These are phyloP conservation scores for Trichoderma citrinoviride DNA, from an alignment of 2,329 filamentous ascomycete species.

Conservation along the genomic window DNA sequence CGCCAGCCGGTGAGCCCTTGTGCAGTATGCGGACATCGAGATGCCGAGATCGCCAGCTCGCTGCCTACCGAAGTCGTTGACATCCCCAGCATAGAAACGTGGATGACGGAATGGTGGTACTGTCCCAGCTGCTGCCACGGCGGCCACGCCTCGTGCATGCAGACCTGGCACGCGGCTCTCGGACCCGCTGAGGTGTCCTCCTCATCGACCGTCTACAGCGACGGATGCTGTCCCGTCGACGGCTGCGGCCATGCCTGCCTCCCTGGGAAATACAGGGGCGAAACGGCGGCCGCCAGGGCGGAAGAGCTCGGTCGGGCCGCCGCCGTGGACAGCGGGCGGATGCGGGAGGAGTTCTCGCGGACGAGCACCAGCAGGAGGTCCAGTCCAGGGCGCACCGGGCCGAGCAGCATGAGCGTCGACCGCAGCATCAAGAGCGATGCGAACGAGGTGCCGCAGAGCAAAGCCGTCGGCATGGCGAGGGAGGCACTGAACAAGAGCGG, in stretches of 20 bases:
- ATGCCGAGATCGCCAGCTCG: conserved; percentile 44
- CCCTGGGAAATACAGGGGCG: conserved; percentile 54
- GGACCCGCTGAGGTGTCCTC: conserved; percentile 26
- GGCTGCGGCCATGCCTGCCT: conserved; percentile 64
- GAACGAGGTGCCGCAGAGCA: conserved; percentile 57
- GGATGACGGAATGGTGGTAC: conserved; percentile 57
- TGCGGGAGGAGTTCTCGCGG: conserved; percentile 28
- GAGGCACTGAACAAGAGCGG: conserved; percentile 45
- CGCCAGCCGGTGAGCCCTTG: conserved; percentile 53
- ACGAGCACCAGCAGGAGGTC: conserved; percentile 31
- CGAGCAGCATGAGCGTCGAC: conserved; percentile 16
- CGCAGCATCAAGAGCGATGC: conserved; percentile 44
- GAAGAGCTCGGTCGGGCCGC: conserved; percentile 53
- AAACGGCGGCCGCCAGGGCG: conserved; percentile 43
- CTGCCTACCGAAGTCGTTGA: conserved; percentile 35
- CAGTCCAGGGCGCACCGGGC: conserved; percentile 28
- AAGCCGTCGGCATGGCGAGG: conserved; percentile 58
- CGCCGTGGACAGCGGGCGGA: conserved; percentile 41
- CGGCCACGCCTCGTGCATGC: conserved; percentile 59
- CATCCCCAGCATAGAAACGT: conserved; percentile 26
- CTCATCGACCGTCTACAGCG: conserved; percentile 40
- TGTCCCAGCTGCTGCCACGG: conserved; percentile 62
- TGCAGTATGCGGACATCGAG: conserved; percentile 57
- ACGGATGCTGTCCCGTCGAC: conserved; percentile 62
- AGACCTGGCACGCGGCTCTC: conserved; percentile 54